Evolutionary conservation across 805 yeast species (phyloP).

Genomic region (Grigorovia humatica): DNA sequence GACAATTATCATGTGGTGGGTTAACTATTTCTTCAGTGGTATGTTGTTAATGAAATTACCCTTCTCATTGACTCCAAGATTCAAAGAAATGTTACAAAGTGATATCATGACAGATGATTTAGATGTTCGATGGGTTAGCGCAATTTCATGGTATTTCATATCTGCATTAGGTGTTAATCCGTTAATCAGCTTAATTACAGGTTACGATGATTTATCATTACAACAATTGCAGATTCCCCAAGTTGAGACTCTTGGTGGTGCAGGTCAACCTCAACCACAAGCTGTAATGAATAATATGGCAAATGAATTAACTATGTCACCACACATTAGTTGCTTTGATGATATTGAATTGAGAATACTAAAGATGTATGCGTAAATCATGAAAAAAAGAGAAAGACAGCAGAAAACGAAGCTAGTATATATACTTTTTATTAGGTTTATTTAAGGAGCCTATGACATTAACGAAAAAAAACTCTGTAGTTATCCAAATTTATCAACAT

Average conservation of each 20-base stretch:
- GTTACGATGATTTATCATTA: constrained; percentile 29
- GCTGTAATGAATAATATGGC: constrained; percentile 60
- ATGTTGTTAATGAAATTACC: constrained; percentile 82
- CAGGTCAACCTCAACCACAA: constrained; percentile 53
- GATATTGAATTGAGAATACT: constrained; percentile 53
- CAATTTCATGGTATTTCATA: constrained; percentile 93
- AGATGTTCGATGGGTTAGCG: constrained; percentile 85
- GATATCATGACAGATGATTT: constrained; percentile 79
- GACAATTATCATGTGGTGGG: constrained; percentile 93
- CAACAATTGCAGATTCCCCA: constrained; percentile 18
- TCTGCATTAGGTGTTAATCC: constrained; percentile 76
- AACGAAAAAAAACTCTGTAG: too few species aligned
- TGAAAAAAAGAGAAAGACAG: too few species aligned
- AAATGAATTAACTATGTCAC: constrained; percentile 55
- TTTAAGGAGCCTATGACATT: too few species aligned
- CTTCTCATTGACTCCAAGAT: constrained; percentile 79
- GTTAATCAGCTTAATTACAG: constrained; percentile 45
- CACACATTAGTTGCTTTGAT: constrained; percentile 45
- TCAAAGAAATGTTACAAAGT: constrained; percentile 84
- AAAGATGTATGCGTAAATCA: constrained; percentile 7
- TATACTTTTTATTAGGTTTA: too few species aligned
- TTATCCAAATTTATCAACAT: too few species aligned
- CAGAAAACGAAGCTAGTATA: too few species aligned
- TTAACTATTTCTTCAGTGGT: constrained; percentile 85
- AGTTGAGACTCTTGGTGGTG: constrained; percentile 26